phyloP scores from a whole-genome alignment of 768 basidiomycete species.

The Macrolepiota dolichaula region DNA sequence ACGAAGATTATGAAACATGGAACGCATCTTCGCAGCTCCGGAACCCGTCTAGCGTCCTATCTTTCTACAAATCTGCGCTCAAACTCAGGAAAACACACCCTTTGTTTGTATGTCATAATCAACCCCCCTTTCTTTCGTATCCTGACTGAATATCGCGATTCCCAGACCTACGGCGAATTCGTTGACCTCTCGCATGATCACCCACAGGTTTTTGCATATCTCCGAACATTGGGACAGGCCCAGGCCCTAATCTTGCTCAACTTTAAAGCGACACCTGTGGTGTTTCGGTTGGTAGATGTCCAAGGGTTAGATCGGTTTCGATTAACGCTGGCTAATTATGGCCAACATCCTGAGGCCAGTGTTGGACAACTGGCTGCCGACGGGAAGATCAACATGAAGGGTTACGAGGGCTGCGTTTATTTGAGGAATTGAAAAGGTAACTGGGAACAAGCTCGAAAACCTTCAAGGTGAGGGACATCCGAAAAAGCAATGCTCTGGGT shows the following conservation, averaged over 20 bases:
- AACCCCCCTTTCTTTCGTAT: not conserved
- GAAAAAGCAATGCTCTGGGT: no score
- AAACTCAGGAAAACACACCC: conserved; percentile 48
- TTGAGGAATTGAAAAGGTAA: conserved; percentile 6
- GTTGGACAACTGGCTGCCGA: not conserved
- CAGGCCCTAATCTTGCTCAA: conserved; percentile 47
- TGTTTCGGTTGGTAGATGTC: conserved; percentile 16
- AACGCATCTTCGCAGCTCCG: conserved; percentile 48
- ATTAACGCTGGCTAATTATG: conserved; percentile 30
- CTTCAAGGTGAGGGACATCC: no score
- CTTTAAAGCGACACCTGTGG: conserved; percentile 30
- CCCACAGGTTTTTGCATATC: conserved; percentile 54
- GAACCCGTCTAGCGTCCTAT: conserved; percentile 49
- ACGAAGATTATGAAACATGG: conserved; percentile 61
- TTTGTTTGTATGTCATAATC: conserved; percentile 41
- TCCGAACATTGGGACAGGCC: conserved; percentile 31
- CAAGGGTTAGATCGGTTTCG: conserved; percentile 8
- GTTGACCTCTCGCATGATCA: conserved; percentile 40
- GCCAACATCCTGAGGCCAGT: not conserved
- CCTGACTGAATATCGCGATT: not conserved
- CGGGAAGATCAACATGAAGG: conserved; percentile 18
- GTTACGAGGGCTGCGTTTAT: conserved; percentile 33
- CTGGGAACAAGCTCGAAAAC: no score
- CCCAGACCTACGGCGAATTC: conserved; percentile 62
- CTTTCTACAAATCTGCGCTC: conserved; percentile 61